Conservation (phyloP, 2,329 filamentous ascomycete genomes). For the Paecilomyces formosus region DNA sequence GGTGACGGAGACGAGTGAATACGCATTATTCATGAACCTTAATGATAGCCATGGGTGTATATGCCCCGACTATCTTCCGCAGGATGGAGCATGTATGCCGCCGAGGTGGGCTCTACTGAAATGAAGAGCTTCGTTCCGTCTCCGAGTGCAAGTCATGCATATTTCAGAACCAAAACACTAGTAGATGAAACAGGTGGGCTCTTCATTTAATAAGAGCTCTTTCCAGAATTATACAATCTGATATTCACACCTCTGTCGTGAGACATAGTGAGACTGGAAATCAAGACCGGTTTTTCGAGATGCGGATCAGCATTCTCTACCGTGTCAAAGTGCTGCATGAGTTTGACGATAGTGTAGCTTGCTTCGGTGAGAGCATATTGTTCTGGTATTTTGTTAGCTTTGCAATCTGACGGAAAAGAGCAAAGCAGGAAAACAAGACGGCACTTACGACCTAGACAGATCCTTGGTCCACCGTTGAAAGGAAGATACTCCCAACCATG, state of each 20-base stretch:
- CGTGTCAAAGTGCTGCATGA: conserved; percentile 30
- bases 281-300: not conserved
- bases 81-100: too few relatives aligned
- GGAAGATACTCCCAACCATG: conserved; percentile 32
- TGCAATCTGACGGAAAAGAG: not conserved
- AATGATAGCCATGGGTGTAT: too few relatives aligned
- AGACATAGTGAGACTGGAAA: not conserved
- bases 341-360: conserved; percentile 29
- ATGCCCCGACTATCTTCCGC: too few relatives aligned
- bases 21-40: too few relatives aligned
- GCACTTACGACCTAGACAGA: conserved; percentile 32
- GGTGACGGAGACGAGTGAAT: too few relatives aligned
- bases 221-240: not conserved
- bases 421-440: not conserved
- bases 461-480: conserved; percentile 32
- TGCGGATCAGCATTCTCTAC: conserved; percentile 18
- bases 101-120: too few relatives aligned
- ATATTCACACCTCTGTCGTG: not conserved
- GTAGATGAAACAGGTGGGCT: not conserved
- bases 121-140: too few relatives aligned
- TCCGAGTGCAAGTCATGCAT: not conserved
- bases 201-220: not conserved
- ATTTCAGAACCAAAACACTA: not conserved
- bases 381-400: conserved; percentile 13
- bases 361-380: conserved; percentile 38